phyloP scores from a whole-genome alignment of 1,139 yeast genomes.

The Hyphopichia fennica region DNA sequence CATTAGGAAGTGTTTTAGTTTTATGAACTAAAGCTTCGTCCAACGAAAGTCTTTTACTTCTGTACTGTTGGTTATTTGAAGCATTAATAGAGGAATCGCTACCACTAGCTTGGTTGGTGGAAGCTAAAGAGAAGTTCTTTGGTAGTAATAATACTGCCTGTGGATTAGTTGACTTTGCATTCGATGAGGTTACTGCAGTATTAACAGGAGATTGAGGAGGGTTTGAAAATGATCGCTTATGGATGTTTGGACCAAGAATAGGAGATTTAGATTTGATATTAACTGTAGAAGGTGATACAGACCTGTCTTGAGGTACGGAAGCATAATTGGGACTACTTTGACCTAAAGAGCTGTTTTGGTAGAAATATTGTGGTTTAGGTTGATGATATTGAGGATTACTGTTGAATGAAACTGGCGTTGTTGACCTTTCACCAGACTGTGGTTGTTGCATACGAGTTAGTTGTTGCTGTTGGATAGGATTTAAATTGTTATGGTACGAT shows the following conservation, averaged over 20 bases:
- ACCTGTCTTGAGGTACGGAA: slow-evolving; percentile 24
- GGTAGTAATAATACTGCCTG: slow-evolving; percentile 48
- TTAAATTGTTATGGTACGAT: slow-evolving; percentile 4
- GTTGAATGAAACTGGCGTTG: slow-evolving; percentile 14
- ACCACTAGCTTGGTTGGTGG: slow-evolving; percentile 11
- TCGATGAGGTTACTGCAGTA: background rate
- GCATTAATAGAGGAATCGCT: slow-evolving; percentile 10
- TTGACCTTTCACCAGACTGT: slow-evolving; percentile 12
- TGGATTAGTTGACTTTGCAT: slow-evolving; percentile 10
- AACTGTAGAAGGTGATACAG: slow-evolving; percentile 28
- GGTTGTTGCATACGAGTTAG: slow-evolving; percentile 8
- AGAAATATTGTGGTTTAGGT: slow-evolving; percentile 27
- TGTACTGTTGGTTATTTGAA: slow-evolving; percentile 7
- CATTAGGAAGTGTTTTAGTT: slow-evolving; percentile 6
- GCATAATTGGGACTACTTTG: slow-evolving; percentile 5
- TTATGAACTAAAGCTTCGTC: slow-evolving; percentile 28
- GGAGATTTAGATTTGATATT: slow-evolving; percentile 16
- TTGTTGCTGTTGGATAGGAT: slow-evolving; percentile 12
- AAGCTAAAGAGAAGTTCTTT: slow-evolving; percentile 41
- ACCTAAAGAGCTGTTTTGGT: slow-evolving; percentile 9
- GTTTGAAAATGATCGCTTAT: slow-evolving; percentile 36
- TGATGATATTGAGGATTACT: slow-evolving; percentile 18
- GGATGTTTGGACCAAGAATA: slow-evolving; percentile 11
- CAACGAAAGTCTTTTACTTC: slow-evolving; percentile 26
- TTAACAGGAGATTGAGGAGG: slow-evolving; percentile 30